Conservation (phyloP, 768 basidiomycete species). For the button mushroom (Agaricus bisporus) region DNA sequence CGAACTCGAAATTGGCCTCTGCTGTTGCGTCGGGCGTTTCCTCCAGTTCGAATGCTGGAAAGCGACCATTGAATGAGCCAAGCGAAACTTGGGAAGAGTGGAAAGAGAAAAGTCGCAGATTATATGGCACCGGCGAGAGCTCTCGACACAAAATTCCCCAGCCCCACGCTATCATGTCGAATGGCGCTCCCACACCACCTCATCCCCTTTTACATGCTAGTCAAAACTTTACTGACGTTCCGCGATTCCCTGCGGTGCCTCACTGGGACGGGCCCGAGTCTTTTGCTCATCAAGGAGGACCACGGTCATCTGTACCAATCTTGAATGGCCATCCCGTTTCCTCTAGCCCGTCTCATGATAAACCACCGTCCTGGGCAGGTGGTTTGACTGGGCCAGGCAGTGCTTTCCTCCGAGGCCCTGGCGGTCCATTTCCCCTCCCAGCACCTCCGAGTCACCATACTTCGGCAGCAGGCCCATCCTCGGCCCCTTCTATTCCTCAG, state of each 20-base stretch:
- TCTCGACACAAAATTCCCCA: constrained; percentile 3
- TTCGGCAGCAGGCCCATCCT: constrained; percentile 1
- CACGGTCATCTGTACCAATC: constrained; percentile 6
- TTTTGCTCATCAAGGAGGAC: neutral
- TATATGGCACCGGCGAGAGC: constrained; percentile 8
- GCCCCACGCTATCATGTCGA: neutral
- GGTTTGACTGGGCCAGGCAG: constrained; percentile 44
- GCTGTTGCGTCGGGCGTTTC: neutral
- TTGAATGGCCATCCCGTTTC: constrained; percentile 10
- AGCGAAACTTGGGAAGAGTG: constrained; percentile 10
- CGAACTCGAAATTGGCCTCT: neutral
- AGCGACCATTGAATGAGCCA: neutral
- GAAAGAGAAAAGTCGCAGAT: constrained; percentile 13
- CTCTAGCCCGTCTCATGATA: constrained; percentile 7
- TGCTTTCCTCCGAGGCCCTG: constrained; percentile 40
- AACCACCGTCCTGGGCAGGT: constrained; percentile 23
- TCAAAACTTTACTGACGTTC: constrained; percentile 9
- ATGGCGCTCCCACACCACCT: constrained; percentile 4
- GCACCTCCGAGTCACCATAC: neutral
- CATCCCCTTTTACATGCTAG: constrained; percentile 3
- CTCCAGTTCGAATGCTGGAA: neutral
- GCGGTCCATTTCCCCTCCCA: constrained; percentile 30
- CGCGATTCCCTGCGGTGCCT: neutral
- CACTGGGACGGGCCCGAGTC: neutral
- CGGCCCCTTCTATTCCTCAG: constrained; percentile 28